These are phyloP conservation scores for Alisma plantagoaquatica DNA, from an alignment of 106 monocot species.

Conservation along the genomic window DNA sequence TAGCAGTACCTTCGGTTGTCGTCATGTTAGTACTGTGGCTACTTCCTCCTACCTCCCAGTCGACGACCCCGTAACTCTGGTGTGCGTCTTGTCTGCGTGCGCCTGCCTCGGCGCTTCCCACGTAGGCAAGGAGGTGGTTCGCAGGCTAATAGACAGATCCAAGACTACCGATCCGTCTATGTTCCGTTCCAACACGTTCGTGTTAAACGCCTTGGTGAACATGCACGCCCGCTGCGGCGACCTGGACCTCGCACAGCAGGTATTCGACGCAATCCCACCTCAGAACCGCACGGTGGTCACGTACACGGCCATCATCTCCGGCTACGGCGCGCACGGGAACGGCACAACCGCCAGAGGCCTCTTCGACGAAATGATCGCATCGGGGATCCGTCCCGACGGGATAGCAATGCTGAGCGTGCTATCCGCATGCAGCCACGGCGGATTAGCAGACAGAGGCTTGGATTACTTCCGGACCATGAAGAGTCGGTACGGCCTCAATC, in stretches of 20 bases:
- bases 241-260: constrained; percentile 25
- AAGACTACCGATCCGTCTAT: neutral
- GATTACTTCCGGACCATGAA: constrained; percentile 41
- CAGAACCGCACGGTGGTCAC: constrained; percentile 48
- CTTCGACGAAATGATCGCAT: constrained; percentile 39
- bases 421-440: constrained; percentile 69
- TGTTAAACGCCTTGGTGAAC: constrained; percentile 58
- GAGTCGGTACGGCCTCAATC: constrained; percentile 19
- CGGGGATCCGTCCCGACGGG: constrained; percentile 43
- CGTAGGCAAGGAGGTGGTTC: constrained; percentile 35
- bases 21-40: constrained; percentile 20
- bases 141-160: no score
- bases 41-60: no score
- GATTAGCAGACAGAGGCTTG: constrained; percentile 39
- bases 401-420: constrained; percentile 56
- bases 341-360: constrained; percentile 32
- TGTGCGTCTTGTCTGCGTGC: constrained; percentile 53
- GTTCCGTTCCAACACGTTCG: constrained; percentile 19
- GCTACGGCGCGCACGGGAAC: constrained; percentile 51
- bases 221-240: constrained; percentile 66
- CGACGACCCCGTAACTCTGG: constrained; percentile 66
- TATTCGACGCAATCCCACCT: constrained; percentile 51
- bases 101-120: constrained; percentile 45
- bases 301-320: constrained; percentile 64
- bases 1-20: no score